These are phyloP conservation scores for Solanum peruvianum DNA, from an alignment of 257 asterid species.

Conservation along the genomic window DNA sequence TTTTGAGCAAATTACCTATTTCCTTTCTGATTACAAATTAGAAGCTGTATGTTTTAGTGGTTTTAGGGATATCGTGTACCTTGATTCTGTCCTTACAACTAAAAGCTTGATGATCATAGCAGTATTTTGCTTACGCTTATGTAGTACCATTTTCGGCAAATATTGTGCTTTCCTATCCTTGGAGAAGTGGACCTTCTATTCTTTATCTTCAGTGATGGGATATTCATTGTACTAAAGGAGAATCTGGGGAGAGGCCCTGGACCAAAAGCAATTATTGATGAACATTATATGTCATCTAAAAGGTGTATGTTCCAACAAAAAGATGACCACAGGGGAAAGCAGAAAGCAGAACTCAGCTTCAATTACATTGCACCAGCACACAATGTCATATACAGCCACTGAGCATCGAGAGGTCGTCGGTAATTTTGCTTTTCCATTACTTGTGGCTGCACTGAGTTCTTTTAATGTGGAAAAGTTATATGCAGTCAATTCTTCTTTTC, in stretches of 20 bases:
- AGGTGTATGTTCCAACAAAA: neutral
- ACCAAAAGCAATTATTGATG: neutral
- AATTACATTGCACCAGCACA: constrained; percentile 1
- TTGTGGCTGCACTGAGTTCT: neutral
- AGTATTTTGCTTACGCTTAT: neutral
- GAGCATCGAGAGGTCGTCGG: neutral
- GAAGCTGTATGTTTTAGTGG: neutral
- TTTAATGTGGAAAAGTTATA: neutral
- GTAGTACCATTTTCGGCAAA: neutral
- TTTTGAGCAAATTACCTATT: neutral
- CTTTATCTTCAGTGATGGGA: neutral
- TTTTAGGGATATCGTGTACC: neutral
- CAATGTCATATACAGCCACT: neutral
- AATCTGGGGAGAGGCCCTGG: neutral
- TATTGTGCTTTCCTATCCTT: neutral
- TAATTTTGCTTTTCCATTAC: neutral
- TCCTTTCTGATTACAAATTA: neutral
- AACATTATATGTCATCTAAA: neutral
- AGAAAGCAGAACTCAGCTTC: neutral
- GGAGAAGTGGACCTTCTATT: neutral
- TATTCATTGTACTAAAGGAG: neutral
- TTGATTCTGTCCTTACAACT: neutral
- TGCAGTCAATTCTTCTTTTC: neutral
- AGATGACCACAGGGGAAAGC: neutral
- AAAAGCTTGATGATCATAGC: neutral